Evolutionary conservation across 805 yeast genomes (phyloP).

Genomic region (Saturnispora ahearnii): DNA sequence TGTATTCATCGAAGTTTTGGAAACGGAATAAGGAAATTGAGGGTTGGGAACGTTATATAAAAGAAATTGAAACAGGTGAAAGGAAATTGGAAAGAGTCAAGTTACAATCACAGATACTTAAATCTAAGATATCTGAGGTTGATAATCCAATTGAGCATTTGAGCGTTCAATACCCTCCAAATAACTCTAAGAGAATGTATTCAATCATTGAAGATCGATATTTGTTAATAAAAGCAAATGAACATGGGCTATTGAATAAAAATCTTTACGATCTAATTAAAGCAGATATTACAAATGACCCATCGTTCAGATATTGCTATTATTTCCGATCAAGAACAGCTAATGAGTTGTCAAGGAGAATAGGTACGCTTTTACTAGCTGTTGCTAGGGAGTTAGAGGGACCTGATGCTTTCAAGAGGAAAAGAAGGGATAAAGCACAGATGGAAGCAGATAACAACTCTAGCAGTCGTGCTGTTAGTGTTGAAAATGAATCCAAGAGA

Average conservation of each 20-base stretch:
- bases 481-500: slow-evolving; percentile 1
- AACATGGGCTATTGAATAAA: slow-evolving; percentile 54
- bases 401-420: slow-evolving; percentile 45
- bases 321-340: slow-evolving; percentile 61
- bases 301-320: slow-evolving; percentile 65
- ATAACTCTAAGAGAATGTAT: slow-evolving; percentile 67
- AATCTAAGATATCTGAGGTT: slow-evolving; percentile 42
- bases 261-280: slow-evolving; percentile 55
- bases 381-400: slow-evolving; percentile 63
- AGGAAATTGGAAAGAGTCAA: slow-evolving; percentile 48
- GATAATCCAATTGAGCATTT: slow-evolving; percentile 57
- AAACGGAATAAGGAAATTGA: slow-evolving; percentile 47
- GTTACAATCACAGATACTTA: slow-evolving; percentile 48
- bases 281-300: slow-evolving; percentile 51
- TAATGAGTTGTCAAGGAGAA: slow-evolving; percentile 62
- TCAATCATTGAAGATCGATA: slow-evolving; percentile 65
- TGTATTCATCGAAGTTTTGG: slow-evolving; percentile 60
- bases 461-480: slow-evolving; percentile 9
- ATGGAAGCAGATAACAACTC: slow-evolving; percentile 12
- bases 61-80: slow-evolving; percentile 69
- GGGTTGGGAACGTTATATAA: slow-evolving; percentile 60
- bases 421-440: slow-evolving; percentile 17
- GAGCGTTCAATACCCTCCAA: slow-evolving; percentile 68
- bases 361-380: slow-evolving; percentile 57
- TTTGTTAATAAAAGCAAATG: slow-evolving; percentile 49